Evolutionary conservation across 2,329 filamentous ascomycete species (phyloP).

Genomic region (Neophaeococcomyces mojaviensis): DNA sequence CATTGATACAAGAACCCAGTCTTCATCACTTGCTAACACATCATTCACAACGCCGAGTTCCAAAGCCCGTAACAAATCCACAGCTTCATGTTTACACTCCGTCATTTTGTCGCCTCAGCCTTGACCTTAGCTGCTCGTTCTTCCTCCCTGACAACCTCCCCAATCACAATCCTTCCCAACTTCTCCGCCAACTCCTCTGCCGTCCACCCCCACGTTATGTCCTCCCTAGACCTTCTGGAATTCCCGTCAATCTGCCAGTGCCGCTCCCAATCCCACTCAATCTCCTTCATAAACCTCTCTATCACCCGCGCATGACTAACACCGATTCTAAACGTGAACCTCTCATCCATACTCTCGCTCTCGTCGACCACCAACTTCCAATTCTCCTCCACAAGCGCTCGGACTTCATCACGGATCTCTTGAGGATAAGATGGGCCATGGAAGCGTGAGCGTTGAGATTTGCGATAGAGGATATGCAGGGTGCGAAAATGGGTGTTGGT

Average conservation of each 20-base stretch:
- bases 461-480: constrained; percentile 23
- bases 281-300: constrained; percentile 25
- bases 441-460: constrained; percentile 21
- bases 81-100: too few species aligned
- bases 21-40: too few species aligned
- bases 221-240: constrained; percentile 27
- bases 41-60: too few species aligned
- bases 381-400: constrained; percentile 44
- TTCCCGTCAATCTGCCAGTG: too few species aligned
- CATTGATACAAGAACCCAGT: too few species aligned
- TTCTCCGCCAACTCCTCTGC: constrained; percentile 37
- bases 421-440: constrained; percentile 13
- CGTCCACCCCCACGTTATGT: constrained; percentile 35
- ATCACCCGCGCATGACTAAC: constrained; percentile 17
- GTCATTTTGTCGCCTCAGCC: too few species aligned
- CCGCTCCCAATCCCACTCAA: constrained; percentile 13
- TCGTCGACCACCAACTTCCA: constrained; percentile 67
- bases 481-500: constrained; percentile 23
- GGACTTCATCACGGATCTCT: constrained; percentile 14
- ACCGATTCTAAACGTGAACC: constrained; percentile 17
- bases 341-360: constrained; percentile 9
- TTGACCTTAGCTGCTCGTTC: constrained; percentile 25
- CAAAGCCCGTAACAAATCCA: too few species aligned
- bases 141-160: constrained; percentile 38
- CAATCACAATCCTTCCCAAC: constrained; percentile 41